Evolutionary conservation across 129 eudicot species (phyloP).

Genomic region (Arctium minus): DNA sequence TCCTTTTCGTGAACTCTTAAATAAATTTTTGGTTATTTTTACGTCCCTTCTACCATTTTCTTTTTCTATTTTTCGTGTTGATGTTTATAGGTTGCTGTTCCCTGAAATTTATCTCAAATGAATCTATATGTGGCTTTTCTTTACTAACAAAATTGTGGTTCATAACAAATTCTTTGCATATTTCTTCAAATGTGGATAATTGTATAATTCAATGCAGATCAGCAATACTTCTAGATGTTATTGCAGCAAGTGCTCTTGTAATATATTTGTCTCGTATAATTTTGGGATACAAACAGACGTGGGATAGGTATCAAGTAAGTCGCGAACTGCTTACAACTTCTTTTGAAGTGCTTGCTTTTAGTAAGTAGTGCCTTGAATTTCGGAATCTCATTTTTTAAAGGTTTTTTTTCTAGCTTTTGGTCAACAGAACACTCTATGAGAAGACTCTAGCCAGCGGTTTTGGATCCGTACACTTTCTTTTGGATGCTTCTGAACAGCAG

Average conservation of each 20-base stretch:
- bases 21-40: too few species aligned
- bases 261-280: slow-evolving; percentile 65
- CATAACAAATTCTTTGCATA: background rate
- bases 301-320: slow-evolving; percentile 95
- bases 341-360: background rate
- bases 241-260: slow-evolving; percentile 81
- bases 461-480: slow-evolving; percentile 92
- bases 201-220: slow-evolving; percentile 51
- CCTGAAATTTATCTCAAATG: background rate
- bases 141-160: background rate
- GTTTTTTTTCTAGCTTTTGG: slow-evolving; percentile 67
- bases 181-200: background rate
- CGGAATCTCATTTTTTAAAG: slow-evolving; percentile 12
- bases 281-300: slow-evolving; percentile 93
- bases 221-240: slow-evolving; percentile 76
- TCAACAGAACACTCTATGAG: slow-evolving; percentile 85
- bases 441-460: slow-evolving; percentile 98
- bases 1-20: too few species aligned
- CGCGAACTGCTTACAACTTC: background rate
- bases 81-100: background rate
- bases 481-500: slow-evolving; percentile 99
- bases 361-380: background rate
- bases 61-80: too few species aligned
- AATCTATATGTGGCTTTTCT: background rate
- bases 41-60: too few species aligned